These are phyloP conservation scores for Globisporangium nodosum DNA, from an alignment of 352 stramenopile species.

Conservation along the genomic window DNA sequence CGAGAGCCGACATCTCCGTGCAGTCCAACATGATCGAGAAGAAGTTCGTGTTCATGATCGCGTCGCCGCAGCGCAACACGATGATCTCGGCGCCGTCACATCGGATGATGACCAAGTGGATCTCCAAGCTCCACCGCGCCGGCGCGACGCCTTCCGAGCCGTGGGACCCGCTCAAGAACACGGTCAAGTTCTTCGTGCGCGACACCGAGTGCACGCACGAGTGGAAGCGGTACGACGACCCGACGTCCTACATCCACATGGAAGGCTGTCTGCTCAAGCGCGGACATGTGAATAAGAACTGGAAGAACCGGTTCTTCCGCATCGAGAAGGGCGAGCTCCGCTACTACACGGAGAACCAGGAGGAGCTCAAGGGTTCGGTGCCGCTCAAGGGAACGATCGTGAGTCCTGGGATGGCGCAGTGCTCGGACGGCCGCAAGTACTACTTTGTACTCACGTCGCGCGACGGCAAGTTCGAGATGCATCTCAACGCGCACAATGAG, in stretches of 20 bases:
- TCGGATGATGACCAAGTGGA: conserved; percentile 81
- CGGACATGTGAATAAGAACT: conserved; percentile 83
- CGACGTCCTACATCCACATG: conserved; percentile 84
- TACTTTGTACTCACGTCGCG: conserved; percentile 85
- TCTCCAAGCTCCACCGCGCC: conserved; percentile 62
- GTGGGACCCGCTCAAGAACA: conserved; percentile 77
- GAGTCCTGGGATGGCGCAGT: conserved; percentile 78
- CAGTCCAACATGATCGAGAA: conserved; percentile 81
- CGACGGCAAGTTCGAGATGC: conserved; percentile 81
- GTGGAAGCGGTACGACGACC: conserved; percentile 84
- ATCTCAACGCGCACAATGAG: conserved; percentile 78
- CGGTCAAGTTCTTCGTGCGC: conserved; percentile 77
- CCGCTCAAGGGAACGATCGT: conserved; percentile 75
- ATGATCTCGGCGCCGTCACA: conserved; percentile 78
- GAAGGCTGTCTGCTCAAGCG: conserved; percentile 80
- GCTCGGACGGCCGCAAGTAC: conserved; percentile 70
- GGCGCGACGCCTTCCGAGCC: conserved; percentile 59
- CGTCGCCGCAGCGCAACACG: conserved; percentile 65
- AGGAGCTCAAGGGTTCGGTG: conserved; percentile 64
- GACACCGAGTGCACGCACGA: conserved; percentile 69
- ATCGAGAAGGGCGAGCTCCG: conserved; percentile 75
- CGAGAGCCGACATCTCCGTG: conserved; percentile 75
- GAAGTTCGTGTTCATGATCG: conserved; percentile 78
- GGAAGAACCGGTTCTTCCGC: conserved; percentile 87
- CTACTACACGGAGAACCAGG: conserved; percentile 83